Base-by-base conservation (phyloP, 257 asterid genomes). In the Mitragyna speciosa region DNA sequence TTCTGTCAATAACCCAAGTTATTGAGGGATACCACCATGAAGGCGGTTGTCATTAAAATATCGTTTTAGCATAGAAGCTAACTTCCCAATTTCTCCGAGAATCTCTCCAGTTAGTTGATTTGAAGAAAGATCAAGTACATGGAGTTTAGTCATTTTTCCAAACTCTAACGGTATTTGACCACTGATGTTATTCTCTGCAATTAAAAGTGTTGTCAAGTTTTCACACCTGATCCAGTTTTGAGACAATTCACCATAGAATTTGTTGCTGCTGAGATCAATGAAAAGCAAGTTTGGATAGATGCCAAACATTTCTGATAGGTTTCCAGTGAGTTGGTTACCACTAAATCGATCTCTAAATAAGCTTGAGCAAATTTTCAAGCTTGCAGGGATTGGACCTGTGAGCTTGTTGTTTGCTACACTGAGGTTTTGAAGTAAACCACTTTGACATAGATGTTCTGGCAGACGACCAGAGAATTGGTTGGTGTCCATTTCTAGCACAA, bases 291-390 rank as follows among this genome's bases (percentile, higher is more conserved):
- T n/a, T n/a, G n/a, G n/a, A n/a, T n/a, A n/a, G n/a, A n/a, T n/a
- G n/a, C n/a, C n/a, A n/a, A n/a, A n/a, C n/a, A n/a, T n/a, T n/a
- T n/a, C n/a, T n/a, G n/a, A n/a, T n/a, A n/a, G n/a, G n/a, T n/a
- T n/a, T n/a, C n/a, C n/a, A n/a, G n/a, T n/a, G n/a, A 86, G 28
- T 15, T 76, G 73, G 77, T 87, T 87, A 6, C 51, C 47, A 15
- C 82, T 81, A 33, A 85, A 84, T 54, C 83, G 65, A 39, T 78
- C 77, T 58, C 86, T 73, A 24, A 26, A 43, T 58, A 87, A 69
- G 20, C 74, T 83, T 8, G 87, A 52, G 49, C 91, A 88, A 54
- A 80, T 84, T 70, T 79, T 80, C 72, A 88, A 64, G 82, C 86
- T 85, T 70, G 2, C 51, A 0, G 89, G 89, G 36, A 80, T 33